A percentile compares a stretch with the other conserved stretches of the same genome.
phyloP scores from a whole-genome alignment of 805 yeast genomes.

The Zygosaccharomyces rouxii region DNA sequence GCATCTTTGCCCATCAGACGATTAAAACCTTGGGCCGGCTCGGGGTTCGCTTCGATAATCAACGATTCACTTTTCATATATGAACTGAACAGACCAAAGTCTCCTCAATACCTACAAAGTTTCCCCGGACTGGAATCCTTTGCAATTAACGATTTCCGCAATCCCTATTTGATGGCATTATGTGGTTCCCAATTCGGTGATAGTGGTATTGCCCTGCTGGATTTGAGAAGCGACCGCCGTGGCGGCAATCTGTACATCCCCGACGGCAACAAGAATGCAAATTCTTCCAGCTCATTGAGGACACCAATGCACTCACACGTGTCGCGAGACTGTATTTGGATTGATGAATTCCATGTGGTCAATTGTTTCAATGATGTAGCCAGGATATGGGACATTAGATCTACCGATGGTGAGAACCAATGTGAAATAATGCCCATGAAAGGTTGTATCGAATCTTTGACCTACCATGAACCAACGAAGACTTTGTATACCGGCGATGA shows the following conservation, averaged over 20 bases:
- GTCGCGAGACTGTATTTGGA: slow-evolving; percentile 22
- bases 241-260: slow-evolving; percentile 23
- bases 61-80: slow-evolving; percentile 71
- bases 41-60: slow-evolving; percentile 55
- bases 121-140: slow-evolving; percentile 25
- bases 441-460: slow-evolving; percentile 22
- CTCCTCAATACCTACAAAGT: slow-evolving; percentile 26
- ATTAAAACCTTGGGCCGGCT: slow-evolving; percentile 15
- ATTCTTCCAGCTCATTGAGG: slow-evolving; percentile 11
- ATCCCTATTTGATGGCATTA: slow-evolving; percentile 47
- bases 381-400: slow-evolving; percentile 28
- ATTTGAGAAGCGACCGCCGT: slow-evolving; percentile 43
- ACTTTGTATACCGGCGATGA: slow-evolving; percentile 23
- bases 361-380: slow-evolving; percentile 21
- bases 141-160: slow-evolving; percentile 35
- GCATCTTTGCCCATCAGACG: slow-evolving; percentile 22
- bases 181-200: slow-evolving; percentile 54
- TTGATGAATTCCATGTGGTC: slow-evolving; percentile 23
- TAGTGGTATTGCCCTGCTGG: slow-evolving; percentile 72
- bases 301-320: slow-evolving; percentile 17
- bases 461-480: slow-evolving; percentile 12
- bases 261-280: slow-evolving; percentile 16
- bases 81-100: slow-evolving; percentile 54
- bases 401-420: slow-evolving; percentile 19
- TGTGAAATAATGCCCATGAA: slow-evolving; percentile 20